phyloP scores from a whole-genome alignment of 1,139 yeast species.

The Lodderomyces theae region DNA sequence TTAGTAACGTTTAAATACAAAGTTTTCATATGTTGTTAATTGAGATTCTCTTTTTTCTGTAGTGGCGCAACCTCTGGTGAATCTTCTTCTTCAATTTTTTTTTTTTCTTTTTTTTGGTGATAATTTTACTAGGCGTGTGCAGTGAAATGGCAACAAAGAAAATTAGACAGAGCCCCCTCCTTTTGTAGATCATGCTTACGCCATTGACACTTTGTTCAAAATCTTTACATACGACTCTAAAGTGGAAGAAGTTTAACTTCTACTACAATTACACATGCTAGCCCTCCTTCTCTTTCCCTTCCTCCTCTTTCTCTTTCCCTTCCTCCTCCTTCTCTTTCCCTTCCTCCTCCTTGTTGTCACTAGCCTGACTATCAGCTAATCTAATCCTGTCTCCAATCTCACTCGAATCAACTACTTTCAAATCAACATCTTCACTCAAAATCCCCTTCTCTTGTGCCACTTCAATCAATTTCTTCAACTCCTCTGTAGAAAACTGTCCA shows the following conservation, averaged over 20 bases:
- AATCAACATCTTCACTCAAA: constrained; percentile 24
- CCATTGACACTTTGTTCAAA: too few relatives aligned
- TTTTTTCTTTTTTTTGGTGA: too few relatives aligned
- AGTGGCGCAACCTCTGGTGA: too few relatives aligned
- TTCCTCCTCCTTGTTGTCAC: not conserved
- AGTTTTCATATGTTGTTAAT: not conserved
- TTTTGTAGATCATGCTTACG: too few relatives aligned
- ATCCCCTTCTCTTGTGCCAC: constrained; percentile 33
- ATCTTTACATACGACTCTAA: too few relatives aligned
- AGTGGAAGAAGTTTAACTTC: too few relatives aligned
- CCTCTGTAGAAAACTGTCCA: constrained; percentile 40
- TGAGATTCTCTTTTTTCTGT: too few relatives aligned
- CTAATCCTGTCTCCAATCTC: constrained; percentile 19
- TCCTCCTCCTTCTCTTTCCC: not conserved
- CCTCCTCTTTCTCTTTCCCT: not conserved
- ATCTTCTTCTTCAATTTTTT: too few relatives aligned
- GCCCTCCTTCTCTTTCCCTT: not conserved
- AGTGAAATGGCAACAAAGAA: too few relatives aligned
- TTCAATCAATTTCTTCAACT: constrained; percentile 29
- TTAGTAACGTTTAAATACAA: not conserved
- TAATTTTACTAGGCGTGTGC: too few relatives aligned
- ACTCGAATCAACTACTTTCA: constrained; percentile 25
- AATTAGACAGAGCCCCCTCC: too few relatives aligned
- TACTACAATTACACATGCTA: not conserved
- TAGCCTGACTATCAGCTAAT: constrained; percentile 7